A percentile compares a stretch with the other conserved stretches of the same genome.
Evolutionary conservation across 495 filamentous ascomycete species (phyloP).

Genomic region (Geoglossum glabrum): DNA sequence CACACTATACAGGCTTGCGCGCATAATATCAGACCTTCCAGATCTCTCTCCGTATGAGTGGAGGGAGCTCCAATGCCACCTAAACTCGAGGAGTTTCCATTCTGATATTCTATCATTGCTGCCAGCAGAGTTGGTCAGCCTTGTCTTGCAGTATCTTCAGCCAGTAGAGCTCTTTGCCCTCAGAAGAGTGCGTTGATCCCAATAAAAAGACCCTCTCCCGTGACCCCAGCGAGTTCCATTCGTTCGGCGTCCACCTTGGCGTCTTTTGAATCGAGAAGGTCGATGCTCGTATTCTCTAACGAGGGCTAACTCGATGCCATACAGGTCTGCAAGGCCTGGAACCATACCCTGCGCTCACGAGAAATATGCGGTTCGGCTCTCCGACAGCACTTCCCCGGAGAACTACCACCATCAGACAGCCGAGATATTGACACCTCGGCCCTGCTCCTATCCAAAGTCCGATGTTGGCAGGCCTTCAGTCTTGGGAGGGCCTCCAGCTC

Average conservation of each 20-base stretch:
- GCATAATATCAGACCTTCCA: not conserved
- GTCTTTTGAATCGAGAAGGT: not conserved
- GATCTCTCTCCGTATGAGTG: slow-evolving; percentile 3
- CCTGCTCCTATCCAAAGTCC: not conserved
- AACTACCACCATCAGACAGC: not conserved
- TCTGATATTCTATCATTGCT: not conserved
- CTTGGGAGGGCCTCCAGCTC: not conserved
- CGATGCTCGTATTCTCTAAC: not conserved
- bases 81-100: not conserved
- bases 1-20: not conserved
- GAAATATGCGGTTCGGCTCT: not conserved
- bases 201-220: not conserved
- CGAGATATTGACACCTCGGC: not conserved
- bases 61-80: slow-evolving; percentile 1
- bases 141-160: not conserved
- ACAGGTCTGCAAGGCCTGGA: not conserved
- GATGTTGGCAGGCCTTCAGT: not conserved
- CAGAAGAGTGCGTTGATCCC: not conserved
- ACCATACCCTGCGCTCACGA: not conserved
- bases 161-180: not conserved
- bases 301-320: not conserved
- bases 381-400: not conserved
- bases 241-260: not conserved
- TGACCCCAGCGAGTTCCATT: no score
- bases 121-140: slow-evolving; percentile 1